Conservation (phyloP, 2,329 filamentous ascomycete genomes). For the Stromatinia cepivora region DNA sequence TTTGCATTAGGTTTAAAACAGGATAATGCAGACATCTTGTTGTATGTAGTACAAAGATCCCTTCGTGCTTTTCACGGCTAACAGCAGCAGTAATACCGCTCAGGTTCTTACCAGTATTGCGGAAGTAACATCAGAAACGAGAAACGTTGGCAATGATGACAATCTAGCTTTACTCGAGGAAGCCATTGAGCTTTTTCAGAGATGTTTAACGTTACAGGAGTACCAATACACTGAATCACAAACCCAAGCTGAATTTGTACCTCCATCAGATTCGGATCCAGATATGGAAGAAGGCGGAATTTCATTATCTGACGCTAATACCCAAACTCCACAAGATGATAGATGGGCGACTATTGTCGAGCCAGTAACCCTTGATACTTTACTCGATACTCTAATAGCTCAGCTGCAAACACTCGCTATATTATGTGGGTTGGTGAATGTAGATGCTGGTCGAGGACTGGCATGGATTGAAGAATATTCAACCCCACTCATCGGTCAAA, state of each 20-base stretch:
- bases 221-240: constrained; percentile 48
- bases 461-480: constrained; percentile 60
- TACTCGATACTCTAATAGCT: constrained; percentile 68
- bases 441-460: constrained; percentile 46
- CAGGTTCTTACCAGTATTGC: constrained; percentile 68
- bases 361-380: constrained; percentile 61
- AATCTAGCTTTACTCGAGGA: constrained; percentile 56
- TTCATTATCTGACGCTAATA: constrained; percentile 24
- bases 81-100: constrained; percentile 56
- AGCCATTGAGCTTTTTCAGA: constrained; percentile 59
- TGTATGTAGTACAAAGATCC: constrained; percentile 42
- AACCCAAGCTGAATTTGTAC: constrained; percentile 32
- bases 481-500: constrained; percentile 51
- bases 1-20: constrained; percentile 59
- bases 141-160: constrained; percentile 46
- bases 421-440: constrained; percentile 38
- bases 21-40: constrained; percentile 66
- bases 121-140: constrained; percentile 54
- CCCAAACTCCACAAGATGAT: constrained; percentile 24
- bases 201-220: constrained; percentile 56
- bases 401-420: constrained; percentile 56
- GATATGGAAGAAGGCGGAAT: constrained; percentile 45
- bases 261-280: constrained; percentile 24
- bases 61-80: constrained; percentile 20
- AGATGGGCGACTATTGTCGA: constrained; percentile 61